Percentiles rank a stretch among this genome's conserved stretches.
These are phyloP conservation scores for Dictyostelium capitatum DNA, from an alignment of 78 protist species.

Conservation along the genomic window DNA sequence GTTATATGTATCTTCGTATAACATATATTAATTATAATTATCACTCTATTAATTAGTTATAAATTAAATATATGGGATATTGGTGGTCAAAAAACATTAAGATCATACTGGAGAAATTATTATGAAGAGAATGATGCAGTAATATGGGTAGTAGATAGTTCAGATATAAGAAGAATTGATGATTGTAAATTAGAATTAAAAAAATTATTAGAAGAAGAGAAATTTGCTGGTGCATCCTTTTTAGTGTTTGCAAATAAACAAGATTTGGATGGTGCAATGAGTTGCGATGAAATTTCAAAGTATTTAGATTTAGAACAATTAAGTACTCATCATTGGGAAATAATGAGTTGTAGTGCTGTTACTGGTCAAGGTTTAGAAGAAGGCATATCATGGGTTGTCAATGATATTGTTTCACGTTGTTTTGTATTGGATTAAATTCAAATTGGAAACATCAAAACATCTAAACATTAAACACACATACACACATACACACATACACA, in stretches of 20 bases:
- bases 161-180: conserved; percentile 94
- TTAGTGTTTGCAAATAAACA: conserved; percentile 99
- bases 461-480: not conserved
- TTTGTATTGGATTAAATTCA: conserved; percentile 87
- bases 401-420: conserved; percentile 95
- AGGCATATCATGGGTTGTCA: conserved; percentile 98
- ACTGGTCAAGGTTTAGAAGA: conserved; percentile 95
- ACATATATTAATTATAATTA: too few species aligned
- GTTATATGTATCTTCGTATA: too few species aligned
- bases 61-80: conserved; percentile 99
- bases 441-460: not conserved
- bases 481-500: not conserved
- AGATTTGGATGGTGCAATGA: conserved; percentile 94
- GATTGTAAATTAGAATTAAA: conserved; percentile 91
- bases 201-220: conserved; percentile 92
- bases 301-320: conserved; percentile 82
- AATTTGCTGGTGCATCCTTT: conserved; percentile 97
- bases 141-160: conserved; percentile 98
- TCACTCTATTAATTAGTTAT: conserved; percentile 82
- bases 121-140: conserved; percentile 98
- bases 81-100: conserved; percentile 99
- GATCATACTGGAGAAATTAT: conserved; percentile 99
- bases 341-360: conserved; percentile 93
- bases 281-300: conserved; percentile 86
- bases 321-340: conserved; percentile 90